A percentile compares a stretch with the other conserved stretches of the same genome.
These are phyloP conservation scores for Russula foetens DNA, from an alignment of 768 basidiomycete genomes.

Conservation along the genomic window DNA sequence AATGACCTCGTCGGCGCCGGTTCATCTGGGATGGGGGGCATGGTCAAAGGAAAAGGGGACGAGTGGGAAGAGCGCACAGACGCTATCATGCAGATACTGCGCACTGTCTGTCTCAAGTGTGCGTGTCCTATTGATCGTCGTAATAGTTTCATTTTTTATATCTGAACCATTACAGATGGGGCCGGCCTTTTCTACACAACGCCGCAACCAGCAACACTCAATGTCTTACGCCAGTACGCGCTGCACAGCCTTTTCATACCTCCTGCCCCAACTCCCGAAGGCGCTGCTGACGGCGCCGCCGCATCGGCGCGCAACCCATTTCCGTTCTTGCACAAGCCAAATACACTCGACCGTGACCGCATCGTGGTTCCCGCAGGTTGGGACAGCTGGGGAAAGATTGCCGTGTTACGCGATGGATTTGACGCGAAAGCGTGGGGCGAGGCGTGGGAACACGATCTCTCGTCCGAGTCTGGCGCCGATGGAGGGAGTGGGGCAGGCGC, in stretches of 20 bases:
- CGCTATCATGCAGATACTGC: constrained; percentile 88
- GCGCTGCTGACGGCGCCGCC: constrained; percentile 28
- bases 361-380: constrained; percentile 92
- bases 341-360: constrained; percentile 86
- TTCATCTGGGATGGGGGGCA: constrained; percentile 75
- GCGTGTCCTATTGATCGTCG: constrained; percentile 27
- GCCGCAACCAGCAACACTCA: constrained; percentile 63
- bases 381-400: constrained; percentile 98
- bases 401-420: constrained; percentile 84
- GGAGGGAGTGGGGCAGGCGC: constrained; percentile 42
- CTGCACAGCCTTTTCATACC: constrained; percentile 75
- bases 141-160: not conserved
- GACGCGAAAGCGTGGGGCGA: constrained; percentile 75
- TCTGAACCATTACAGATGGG: constrained; percentile 53
- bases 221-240: constrained; percentile 72
- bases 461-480: constrained; percentile 30
- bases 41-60: constrained; percentile 87
- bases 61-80: constrained; percentile 97
- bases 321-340: constrained; percentile 80
- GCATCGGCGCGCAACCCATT: constrained; percentile 69
- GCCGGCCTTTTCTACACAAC: constrained; percentile 91
- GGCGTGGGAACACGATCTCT: constrained; percentile 68
- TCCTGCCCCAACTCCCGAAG: constrained; percentile 46
- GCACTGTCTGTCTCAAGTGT: constrained; percentile 92
- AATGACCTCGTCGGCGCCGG: constrained; percentile 62